A percentile compares a stretch with the other conserved stretches of the same genome.
phyloP scores from a whole-genome alignment of 1,139 yeast genomes.

The Blastobotrys buckinghamii region DNA sequence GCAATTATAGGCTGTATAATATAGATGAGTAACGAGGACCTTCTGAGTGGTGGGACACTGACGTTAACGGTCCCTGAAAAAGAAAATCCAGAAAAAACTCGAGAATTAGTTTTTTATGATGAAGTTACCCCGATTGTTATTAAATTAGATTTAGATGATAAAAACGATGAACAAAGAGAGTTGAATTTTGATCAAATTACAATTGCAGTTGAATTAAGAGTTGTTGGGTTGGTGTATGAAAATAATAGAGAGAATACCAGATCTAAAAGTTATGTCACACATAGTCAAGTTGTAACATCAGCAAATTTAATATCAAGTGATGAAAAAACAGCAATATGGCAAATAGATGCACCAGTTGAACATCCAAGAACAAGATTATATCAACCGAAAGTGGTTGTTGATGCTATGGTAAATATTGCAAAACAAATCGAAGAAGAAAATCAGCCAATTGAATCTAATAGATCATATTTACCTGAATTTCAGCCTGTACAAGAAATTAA shows the following conservation, averaged over 20 bases:
- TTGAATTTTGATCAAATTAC: conserved; percentile 12
- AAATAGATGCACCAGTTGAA: conserved; percentile 21
- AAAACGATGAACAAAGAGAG: not conserved
- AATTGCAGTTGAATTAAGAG: conserved; percentile 17
- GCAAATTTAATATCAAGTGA: conserved; percentile 12
- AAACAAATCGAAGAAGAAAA: not conserved
- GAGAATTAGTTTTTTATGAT: conserved; percentile 20
- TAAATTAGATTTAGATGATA: conserved; percentile 9
- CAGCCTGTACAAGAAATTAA: conserved; percentile 21
- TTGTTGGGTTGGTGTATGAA: conserved; percentile 13
- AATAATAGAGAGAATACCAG: conserved; percentile 1
- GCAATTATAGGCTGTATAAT: no score
- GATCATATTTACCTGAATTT: conserved; percentile 18
- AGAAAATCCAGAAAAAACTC: not conserved
- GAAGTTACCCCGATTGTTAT: conserved; percentile 20
- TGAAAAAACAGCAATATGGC: conserved; percentile 23
- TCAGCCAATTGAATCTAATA: not conserved
- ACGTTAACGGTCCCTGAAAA: conserved; percentile 9
- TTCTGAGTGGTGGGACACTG: conserved; percentile 5
- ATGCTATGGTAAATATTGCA: conserved; percentile 17
- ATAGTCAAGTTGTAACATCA: conserved; percentile 15
- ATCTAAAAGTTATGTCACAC: conserved; percentile 14
- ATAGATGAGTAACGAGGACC: conserved; percentile 8
- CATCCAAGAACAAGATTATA: conserved; percentile 27
- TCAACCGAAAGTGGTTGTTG: conserved; percentile 21